Evolutionary conservation across 345 rosid species (phyloP).

Genomic region (Lepidium sativum): DNA sequence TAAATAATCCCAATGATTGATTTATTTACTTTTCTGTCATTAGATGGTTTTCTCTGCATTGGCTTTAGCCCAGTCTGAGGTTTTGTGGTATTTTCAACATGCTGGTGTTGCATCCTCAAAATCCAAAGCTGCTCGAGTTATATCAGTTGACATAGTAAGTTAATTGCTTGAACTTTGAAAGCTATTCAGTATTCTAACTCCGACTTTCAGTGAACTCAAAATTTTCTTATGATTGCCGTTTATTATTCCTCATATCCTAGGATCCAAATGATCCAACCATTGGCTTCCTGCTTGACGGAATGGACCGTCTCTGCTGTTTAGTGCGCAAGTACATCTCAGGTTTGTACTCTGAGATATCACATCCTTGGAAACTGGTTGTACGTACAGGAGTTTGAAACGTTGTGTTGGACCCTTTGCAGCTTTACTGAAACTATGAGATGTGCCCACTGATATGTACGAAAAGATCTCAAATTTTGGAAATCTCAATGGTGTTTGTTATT

Average conservation of each 20-base stretch:
- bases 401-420: constrained; percentile 1
- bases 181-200: not conserved
- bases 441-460: not conserved
- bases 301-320: constrained; percentile 88
- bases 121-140: constrained; percentile 58
- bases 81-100: constrained; percentile 94
- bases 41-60: constrained; percentile 98
- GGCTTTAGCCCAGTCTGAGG: constrained; percentile 95
- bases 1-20: not conserved
- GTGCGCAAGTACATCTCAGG: constrained; percentile 99
- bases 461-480: constrained; percentile 1
- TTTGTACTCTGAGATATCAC: constrained; percentile 12
- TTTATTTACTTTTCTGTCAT: constrained; percentile 13
- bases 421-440: constrained; percentile 3
- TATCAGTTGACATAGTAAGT: constrained; percentile 80
- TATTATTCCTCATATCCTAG: constrained; percentile 32
- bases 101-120: constrained; percentile 84
- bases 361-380: not conserved
- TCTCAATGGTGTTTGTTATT: constrained; percentile 16
- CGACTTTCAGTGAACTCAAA: constrained; percentile 5
- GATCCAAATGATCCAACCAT: constrained; percentile 98
- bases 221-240: not conserved
- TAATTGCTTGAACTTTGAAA: constrained; percentile 7
- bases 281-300: constrained; percentile 94
- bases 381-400: not conserved